Base-by-base conservation (phyloP, 2,329 filamentous ascomycete genomes). In the Macrophomina tecta region DNA sequence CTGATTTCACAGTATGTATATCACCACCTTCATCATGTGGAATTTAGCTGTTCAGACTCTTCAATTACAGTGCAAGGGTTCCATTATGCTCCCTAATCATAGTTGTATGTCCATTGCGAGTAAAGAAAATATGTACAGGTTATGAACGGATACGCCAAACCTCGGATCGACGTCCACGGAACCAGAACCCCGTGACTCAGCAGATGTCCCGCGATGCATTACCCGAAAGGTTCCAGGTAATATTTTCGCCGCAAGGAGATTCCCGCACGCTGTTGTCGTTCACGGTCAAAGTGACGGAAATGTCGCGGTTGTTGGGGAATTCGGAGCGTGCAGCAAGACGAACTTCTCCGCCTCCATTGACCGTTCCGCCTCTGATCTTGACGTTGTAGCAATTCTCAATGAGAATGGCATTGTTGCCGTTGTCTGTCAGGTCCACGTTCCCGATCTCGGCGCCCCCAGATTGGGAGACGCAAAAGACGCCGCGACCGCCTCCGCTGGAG, bases 331-430 rank as follows among this genome's bases (percentile, higher is more conserved):
- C 85, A 1, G 85, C 74, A 12, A 87, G 69, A 3, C 86, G 79
- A 7, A 87, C 85, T 73, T 87, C 85, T 0, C 86, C 86, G 1
- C 86, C 85, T 1, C 85, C 83, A 32, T 80, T 82, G 30, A 88
- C 82, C 2, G 78, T 83, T 0, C 86, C 86, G 18, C 81, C 81
- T 1, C 72, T 75, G 72, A 87, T 86, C 1, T 77, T 74, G 38
- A 88, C 69, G 62, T 85, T 84, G 73, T 87, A 87, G 76, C 86
- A 87, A 74, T 88, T 88, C 79, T 88, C 85, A 34, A 88, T 83
- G 1, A 88, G 78, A 23, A 87, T 80, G 0, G 85, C 82, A 66
- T 87, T 87, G 72, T 85, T 86, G 0, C 81, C 85, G 56, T 86
- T 87, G 69, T 78, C 75, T 0, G 83, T 80, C 1, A 87, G 77